Conservation (phyloP, 805 yeast species). For the Candida coleopterorum region DNA sequence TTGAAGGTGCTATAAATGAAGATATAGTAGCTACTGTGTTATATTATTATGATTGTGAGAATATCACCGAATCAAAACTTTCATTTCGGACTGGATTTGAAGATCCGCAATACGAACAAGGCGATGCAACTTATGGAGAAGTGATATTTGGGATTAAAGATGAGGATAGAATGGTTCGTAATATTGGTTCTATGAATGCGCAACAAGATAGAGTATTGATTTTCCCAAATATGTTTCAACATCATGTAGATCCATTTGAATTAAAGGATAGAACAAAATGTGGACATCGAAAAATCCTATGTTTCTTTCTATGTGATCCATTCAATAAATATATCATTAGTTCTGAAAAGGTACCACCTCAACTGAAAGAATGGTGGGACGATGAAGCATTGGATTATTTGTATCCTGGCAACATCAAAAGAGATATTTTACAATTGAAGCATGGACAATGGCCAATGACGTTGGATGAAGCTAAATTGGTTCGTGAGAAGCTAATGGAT, state of each 20-base stretch:
- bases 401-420: constrained; percentile 7
- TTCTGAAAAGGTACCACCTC: constrained; percentile 34
- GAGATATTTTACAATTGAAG: constrained; percentile 7
- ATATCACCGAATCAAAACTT: constrained; percentile 30
- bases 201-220: constrained; percentile 25
- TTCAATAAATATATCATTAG: constrained; percentile 21
- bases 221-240: constrained; percentile 37
- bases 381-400: constrained; percentile 10
- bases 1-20: constrained; percentile 39
- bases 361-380: constrained; percentile 31
- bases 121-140: constrained; percentile 21
- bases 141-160: constrained; percentile 26
- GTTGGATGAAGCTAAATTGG: constrained; percentile 20
- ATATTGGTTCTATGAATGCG: constrained; percentile 23
- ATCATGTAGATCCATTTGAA: constrained; percentile 35
- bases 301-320: constrained; percentile 38
- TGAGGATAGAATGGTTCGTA: constrained; percentile 19
- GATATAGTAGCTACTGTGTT: constrained; percentile 38
- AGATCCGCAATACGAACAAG: constrained; percentile 32
- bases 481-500: constrained; percentile 26
- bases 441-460: constrained; percentile 14
- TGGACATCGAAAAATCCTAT: constrained; percentile 36
- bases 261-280: constrained; percentile 29
- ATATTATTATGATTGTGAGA: constrained; percentile 38
- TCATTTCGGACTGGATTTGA: constrained; percentile 25